A percentile compares a stretch with the other conserved stretches of the same genome.
These are phyloP conservation scores for Exutisphaerella laricina DNA, from an alignment of 2,329 filamentous ascomycete species.

Conservation along the genomic window DNA sequence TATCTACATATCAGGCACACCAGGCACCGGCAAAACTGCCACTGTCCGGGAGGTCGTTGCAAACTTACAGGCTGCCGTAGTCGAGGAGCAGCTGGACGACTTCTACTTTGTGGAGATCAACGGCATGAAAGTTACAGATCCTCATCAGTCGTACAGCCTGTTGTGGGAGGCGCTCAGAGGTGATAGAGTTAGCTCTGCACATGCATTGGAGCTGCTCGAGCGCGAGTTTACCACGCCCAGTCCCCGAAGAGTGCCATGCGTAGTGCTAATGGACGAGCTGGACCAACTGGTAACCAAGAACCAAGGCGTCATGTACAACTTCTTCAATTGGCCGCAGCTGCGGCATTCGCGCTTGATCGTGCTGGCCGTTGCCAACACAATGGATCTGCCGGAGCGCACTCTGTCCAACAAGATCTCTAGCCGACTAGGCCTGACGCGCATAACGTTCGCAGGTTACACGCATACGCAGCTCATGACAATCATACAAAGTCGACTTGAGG, in stretches of 20 bases:
- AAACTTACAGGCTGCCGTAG: constrained; percentile 79
- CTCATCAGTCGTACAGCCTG: constrained; percentile 89
- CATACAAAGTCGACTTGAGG: constrained; percentile 86
- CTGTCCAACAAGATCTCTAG: constrained; percentile 98
- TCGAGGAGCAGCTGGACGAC: constrained; percentile 87
- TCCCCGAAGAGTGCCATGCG: constrained; percentile 85
- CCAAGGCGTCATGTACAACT: constrained; percentile 99
- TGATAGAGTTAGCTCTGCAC: constrained; percentile 83
- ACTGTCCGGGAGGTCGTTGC: constrained; percentile 93
- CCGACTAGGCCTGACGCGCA: constrained; percentile 73
- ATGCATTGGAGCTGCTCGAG: constrained; percentile 85
- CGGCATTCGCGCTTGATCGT: constrained; percentile 91
- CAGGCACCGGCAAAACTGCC: constrained; percentile 94
- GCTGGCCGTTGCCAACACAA: constrained; percentile 94
- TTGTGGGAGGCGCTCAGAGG: constrained; percentile 95
- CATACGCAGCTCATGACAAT: constrained; percentile 97
- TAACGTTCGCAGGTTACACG: constrained; percentile 95
- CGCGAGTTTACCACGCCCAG: constrained; percentile 89
- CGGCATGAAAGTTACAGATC: constrained; percentile 98
- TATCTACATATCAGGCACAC: constrained; percentile 99
- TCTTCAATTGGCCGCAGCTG: constrained; percentile 97
- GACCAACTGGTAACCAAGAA: constrained; percentile 97
- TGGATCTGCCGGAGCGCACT: constrained; percentile 94
- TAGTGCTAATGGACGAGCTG: constrained; percentile 96
- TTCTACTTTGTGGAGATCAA: constrained; percentile 99